Conservation (phyloP, 441 rosid species). For the Melastoma candidum region DNA sequence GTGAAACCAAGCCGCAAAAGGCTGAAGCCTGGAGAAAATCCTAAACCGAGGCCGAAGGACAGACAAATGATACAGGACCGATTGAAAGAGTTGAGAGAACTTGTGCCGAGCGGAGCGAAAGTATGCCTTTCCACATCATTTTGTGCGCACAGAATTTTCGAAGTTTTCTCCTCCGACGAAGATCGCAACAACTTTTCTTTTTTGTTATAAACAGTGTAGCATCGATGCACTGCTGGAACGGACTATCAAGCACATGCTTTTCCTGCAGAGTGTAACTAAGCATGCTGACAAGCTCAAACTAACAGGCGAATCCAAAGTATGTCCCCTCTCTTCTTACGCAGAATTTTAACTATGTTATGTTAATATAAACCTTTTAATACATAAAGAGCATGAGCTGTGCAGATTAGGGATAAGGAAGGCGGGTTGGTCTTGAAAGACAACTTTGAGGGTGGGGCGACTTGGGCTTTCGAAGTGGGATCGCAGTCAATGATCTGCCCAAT, state of each 20-base stretch:
- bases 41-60: slow-evolving; percentile 96
- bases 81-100: slow-evolving; percentile 91
- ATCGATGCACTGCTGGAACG: slow-evolving; percentile 94
- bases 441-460: slow-evolving; percentile 75
- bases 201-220: slow-evolving; percentile 56
- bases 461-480: slow-evolving; percentile 91
- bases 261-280: slow-evolving; percentile 69
- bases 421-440: slow-evolving; percentile 27
- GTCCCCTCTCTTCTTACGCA: slow-evolving; percentile 2
- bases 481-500: slow-evolving; percentile 85
- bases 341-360: background rate
- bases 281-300: slow-evolving; percentile 81
- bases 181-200: too few species aligned
- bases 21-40: slow-evolving; percentile 87
- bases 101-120: slow-evolving; percentile 87
- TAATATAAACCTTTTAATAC: too few species aligned
- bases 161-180: background rate
- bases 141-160: background rate
- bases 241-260: slow-evolving; percentile 88
- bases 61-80: slow-evolving; percentile 99
- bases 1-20: slow-evolving; percentile 72
- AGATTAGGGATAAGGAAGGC: slow-evolving; percentile 56
- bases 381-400: slow-evolving; percentile 14
- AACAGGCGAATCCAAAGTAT: slow-evolving; percentile 63
- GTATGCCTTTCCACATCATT: slow-evolving; percentile 24